Conservation (phyloP, 139 green algal species). For the Pycnococcus provasolii region DNA sequence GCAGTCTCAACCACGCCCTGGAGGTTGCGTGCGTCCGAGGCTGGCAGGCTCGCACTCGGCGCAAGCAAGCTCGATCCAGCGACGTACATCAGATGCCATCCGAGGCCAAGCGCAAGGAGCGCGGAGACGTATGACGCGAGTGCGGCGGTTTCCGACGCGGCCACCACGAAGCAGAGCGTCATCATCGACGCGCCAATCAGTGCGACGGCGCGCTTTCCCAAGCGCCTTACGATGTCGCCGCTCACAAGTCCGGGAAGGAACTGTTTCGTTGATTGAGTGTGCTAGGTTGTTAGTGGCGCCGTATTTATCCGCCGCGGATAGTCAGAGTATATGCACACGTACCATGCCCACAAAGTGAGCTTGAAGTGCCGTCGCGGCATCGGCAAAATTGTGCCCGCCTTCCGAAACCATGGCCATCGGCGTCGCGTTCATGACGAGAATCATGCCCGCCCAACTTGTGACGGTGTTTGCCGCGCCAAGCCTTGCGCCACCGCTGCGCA, state of each 20-base stretch:
- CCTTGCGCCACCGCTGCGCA: no score
- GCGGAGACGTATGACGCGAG: background rate
- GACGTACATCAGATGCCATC: background rate
- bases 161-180: background rate
- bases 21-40: background rate
- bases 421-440: background rate
- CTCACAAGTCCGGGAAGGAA: background rate
- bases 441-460: background rate
- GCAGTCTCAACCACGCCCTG: background rate
- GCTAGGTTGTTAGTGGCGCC: no score
- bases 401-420: background rate
- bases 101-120: background rate
- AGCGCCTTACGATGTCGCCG: background rate
- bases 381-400: background rate
- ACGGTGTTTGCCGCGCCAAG: background rate
- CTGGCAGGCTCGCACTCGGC: background rate
- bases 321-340: no score
- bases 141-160: background rate
- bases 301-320: no score
- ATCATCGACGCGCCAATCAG: background rate
- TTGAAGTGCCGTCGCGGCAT: background rate
- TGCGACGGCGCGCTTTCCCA: background rate
- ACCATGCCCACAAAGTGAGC: background rate
- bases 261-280: background rate
- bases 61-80: background rate